Conservation (phyloP, 1,284 basidiomycete genomes). For the Megacollybia platyphylla region DNA sequence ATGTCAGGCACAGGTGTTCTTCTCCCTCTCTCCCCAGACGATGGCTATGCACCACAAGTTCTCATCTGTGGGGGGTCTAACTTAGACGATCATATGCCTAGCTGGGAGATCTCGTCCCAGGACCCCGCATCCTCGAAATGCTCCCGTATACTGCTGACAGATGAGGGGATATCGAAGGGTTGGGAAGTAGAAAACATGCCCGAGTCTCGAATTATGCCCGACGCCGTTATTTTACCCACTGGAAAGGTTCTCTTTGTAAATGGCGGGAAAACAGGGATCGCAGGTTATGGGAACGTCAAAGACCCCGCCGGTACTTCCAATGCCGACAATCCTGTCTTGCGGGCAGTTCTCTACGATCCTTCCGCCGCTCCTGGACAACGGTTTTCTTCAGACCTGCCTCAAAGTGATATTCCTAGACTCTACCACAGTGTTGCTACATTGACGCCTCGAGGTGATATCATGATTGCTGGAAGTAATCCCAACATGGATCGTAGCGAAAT, state of each 20-base stretch:
- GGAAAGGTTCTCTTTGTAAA: slow-evolving; percentile 71
- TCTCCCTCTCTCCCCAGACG: slow-evolving; percentile 54
- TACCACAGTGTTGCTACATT: slow-evolving; percentile 76
- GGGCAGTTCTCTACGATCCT: slow-evolving; percentile 68
- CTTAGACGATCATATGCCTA: slow-evolving; percentile 47
- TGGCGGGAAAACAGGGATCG: slow-evolving; percentile 63
- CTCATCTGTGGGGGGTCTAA: slow-evolving; percentile 71
- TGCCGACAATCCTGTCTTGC: slow-evolving; percentile 65
- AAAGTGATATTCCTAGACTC: slow-evolving; percentile 63
- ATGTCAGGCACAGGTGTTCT: slow-evolving; percentile 65
- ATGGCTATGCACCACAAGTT: slow-evolving; percentile 56
- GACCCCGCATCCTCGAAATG: slow-evolving; percentile 65
- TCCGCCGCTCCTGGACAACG: slow-evolving; percentile 53
- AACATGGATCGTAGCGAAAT: slow-evolving; percentile 65
- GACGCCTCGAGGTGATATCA: slow-evolving; percentile 54
- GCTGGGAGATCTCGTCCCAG: slow-evolving; percentile 54
- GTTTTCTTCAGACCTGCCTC: slow-evolving; percentile 44
- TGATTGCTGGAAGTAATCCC: slow-evolving; percentile 78
- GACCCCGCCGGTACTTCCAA: slow-evolving; percentile 65
- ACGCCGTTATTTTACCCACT: slow-evolving; percentile 73
- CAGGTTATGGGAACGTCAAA: slow-evolving; percentile 75
- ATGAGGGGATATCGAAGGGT: slow-evolving; percentile 51
- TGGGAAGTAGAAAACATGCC: slow-evolving; percentile 74
- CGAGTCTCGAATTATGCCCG: slow-evolving; percentile 61
- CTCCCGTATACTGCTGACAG: slow-evolving; percentile 52